A percentile compares a stretch with the other conserved stretches of the same genome.
These are phyloP conservation scores for Bocquillonia castaneifolia DNA, from an alignment of 441 rosid species.

Conservation along the genomic window DNA sequence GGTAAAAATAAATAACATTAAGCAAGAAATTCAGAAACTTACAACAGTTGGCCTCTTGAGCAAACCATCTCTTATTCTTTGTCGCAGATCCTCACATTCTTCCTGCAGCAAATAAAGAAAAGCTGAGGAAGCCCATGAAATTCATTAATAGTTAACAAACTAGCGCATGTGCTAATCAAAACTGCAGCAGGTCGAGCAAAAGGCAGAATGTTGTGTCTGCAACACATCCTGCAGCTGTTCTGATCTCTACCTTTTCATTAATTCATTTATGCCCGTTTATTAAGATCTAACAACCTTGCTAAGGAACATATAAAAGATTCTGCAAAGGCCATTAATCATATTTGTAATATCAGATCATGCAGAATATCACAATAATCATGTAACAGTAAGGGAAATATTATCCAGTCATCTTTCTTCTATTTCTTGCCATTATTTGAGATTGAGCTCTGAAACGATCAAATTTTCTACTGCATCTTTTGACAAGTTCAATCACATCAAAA, in stretches of 20 bases:
- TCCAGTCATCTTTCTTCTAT: neutral
- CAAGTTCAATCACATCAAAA: neutral
- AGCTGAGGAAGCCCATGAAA: conserved; percentile 12
- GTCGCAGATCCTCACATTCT: conserved; percentile 46
- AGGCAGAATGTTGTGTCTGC: neutral
- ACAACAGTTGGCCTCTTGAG: conserved; percentile 45
- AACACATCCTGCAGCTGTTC: conserved; percentile 2
- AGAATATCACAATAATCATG: neutral
- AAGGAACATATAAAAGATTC: neutral
- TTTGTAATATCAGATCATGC: conserved; percentile 1
- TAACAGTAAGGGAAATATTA: neutral
- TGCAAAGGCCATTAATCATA: neutral
- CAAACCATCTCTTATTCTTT: conserved; percentile 35
- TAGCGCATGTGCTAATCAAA: neutral
- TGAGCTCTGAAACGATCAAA: neutral
- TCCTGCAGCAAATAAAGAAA: conserved; percentile 42
- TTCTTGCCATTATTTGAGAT: neutral
- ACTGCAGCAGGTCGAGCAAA: neutral
- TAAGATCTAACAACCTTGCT: neutral
- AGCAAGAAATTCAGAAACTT: conserved; percentile 24
- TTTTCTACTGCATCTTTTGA: neutral
- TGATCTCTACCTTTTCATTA: neutral
- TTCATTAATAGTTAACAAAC: neutral
- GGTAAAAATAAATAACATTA: neutral
- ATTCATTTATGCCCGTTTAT: neutral